These are phyloP conservation scores for Sherardia arvensis DNA, from an alignment of 257 asterid species.

Conservation along the genomic window DNA sequence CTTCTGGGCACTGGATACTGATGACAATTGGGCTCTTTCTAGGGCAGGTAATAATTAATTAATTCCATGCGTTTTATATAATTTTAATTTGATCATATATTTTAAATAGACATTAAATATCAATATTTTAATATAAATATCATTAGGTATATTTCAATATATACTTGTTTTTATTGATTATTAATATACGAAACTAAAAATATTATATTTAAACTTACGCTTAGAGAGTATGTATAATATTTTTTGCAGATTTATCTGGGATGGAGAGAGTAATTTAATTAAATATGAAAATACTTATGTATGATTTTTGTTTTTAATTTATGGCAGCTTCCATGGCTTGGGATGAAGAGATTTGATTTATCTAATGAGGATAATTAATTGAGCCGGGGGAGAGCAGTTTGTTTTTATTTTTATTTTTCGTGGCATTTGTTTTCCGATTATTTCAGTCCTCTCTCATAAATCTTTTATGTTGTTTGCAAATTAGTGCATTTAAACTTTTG, in stretches of 20 bases:
- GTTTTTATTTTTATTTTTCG: not conserved
- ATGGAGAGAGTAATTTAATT: too few relatives aligned
- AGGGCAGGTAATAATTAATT: conserved; percentile 35
- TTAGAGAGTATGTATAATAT: too few relatives aligned
- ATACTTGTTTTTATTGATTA: too few relatives aligned
- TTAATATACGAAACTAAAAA: too few relatives aligned
- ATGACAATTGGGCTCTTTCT: conserved; percentile 49
- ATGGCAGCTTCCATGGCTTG: conserved; percentile 47
- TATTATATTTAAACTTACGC: too few relatives aligned
- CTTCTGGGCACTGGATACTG: conserved; percentile 57
- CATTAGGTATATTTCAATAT: too few relatives aligned
- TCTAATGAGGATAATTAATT: not conserved
- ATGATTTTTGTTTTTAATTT: not conserved
- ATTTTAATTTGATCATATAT: too few relatives aligned
- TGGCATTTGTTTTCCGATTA: not conserved
- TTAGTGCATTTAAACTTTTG: not conserved
- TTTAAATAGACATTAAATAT: too few relatives aligned
- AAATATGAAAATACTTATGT: too few relatives aligned
- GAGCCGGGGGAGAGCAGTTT: not conserved
- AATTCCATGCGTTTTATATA: not conserved
- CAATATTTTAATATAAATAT: too few relatives aligned
- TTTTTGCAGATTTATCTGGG: too few relatives aligned
- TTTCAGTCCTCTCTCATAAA: not conserved
- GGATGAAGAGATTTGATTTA: conserved; percentile 36
- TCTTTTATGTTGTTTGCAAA: too few relatives aligned